Percentiles rank a stretch among this genome's conserved stretches.
These are phyloP conservation scores for Neofusicoccum ribis DNA, from an alignment of 2,329 filamentous ascomycete species.

Conservation along the genomic window DNA sequence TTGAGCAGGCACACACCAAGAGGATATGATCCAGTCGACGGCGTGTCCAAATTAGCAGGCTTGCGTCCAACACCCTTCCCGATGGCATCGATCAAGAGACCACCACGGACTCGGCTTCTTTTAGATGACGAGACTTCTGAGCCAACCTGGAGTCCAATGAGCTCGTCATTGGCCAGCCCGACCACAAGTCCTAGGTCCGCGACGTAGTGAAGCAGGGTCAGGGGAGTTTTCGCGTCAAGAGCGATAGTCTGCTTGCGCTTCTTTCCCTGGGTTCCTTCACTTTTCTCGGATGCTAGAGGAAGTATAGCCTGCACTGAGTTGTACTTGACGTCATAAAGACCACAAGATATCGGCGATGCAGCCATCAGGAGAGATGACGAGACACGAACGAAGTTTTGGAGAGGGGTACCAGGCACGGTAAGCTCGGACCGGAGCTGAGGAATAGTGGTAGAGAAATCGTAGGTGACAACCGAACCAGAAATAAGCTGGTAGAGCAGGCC, in stretches of 20 bases:
- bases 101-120: conserved; percentile 42
- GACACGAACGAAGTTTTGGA: conserved; percentile 65
- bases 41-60: background rate
- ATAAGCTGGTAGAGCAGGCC: conserved; percentile 64
- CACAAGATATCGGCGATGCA: conserved; percentile 56
- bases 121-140: conserved; percentile 33
- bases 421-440: conserved; percentile 59
- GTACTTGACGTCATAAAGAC: conserved; percentile 67
- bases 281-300: conserved; percentile 29
- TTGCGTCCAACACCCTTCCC: conserved; percentile 57
- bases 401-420: conserved; percentile 51
- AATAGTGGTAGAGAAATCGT: conserved; percentile 63
- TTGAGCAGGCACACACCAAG: conserved; percentile 18
- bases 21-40: background rate
- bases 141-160: conserved; percentile 64
- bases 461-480: conserved; percentile 57
- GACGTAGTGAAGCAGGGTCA: conserved; percentile 53
- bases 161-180: conserved; percentile 61
- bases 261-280: conserved; percentile 34
- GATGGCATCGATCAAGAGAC: conserved; percentile 71
- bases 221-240: conserved; percentile 49
- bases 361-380: conserved; percentile 67
- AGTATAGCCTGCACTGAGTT: conserved; percentile 50
- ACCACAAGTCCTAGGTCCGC: conserved; percentile 66
- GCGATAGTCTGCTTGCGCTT: conserved; percentile 34